phyloP scores from a whole-genome alignment of 2,329 filamentous ascomycete species.

The Dactylellina parvicollis region DNA sequence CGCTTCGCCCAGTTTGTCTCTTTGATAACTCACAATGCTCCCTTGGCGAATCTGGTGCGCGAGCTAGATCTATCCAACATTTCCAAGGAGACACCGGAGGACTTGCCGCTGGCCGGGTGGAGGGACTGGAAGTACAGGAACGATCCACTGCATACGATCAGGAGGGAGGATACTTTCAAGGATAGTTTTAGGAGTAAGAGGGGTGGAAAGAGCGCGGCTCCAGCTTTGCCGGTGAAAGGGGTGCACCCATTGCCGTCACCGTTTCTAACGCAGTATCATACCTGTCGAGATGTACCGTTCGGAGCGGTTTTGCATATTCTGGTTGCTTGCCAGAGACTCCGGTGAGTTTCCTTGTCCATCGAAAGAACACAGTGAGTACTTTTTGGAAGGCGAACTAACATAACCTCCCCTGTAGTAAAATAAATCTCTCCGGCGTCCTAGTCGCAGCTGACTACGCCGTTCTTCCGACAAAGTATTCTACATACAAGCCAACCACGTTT shows the following conservation, averaged over 20 bases:
- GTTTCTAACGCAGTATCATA: slow-evolving; percentile 56
- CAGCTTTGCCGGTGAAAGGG: slow-evolving; percentile 18
- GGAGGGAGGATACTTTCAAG: slow-evolving; percentile 31
- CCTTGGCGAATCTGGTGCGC: slow-evolving; percentile 57
- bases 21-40: slow-evolving; percentile 56
- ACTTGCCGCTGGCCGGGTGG: slow-evolving; percentile 58
- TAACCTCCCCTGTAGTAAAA: slow-evolving; percentile 28
- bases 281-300: slow-evolving; percentile 56
- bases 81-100: slow-evolving; percentile 49
- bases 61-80: slow-evolving; percentile 55
- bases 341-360: slow-evolving; percentile 20
- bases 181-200: slow-evolving; percentile 31
- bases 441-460: slow-evolving; percentile 57
- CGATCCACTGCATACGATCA: slow-evolving; percentile 56
- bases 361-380: background rate
- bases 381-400: background rate
- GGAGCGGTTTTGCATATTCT: slow-evolving; percentile 58
- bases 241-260: slow-evolving; percentile 56
- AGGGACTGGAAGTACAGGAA: slow-evolving; percentile 59
- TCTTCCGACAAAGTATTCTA: slow-evolving; percentile 43
- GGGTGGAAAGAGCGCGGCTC: slow-evolving; percentile 11
- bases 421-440: slow-evolving; percentile 56
- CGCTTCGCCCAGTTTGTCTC: slow-evolving; percentile 59
- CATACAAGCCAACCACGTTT: slow-evolving; percentile 55
- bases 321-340: slow-evolving; percentile 57